These are phyloP conservation scores for Triticum monococcum DNA, from an alignment of 176 grass and related monocot species.

Conservation along the genomic window DNA sequence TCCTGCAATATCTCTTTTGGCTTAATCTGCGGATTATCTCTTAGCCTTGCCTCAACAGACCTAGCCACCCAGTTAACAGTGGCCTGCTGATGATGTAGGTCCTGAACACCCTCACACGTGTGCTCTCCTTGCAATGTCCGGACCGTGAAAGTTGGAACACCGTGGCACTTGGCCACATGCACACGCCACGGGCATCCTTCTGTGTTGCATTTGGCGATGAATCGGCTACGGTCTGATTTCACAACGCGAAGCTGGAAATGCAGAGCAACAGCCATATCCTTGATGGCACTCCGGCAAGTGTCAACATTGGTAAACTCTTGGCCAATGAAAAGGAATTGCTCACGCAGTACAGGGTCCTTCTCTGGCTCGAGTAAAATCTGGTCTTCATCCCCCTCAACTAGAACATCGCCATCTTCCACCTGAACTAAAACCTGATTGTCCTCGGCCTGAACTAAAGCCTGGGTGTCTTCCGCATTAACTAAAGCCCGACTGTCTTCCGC, in stretches of 20 bases:
- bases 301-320: conserved; percentile 94
- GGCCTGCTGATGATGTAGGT: conserved; percentile 93
- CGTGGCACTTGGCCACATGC: conserved; percentile 78
- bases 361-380: conserved; percentile 48
- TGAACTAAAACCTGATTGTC: neutral
- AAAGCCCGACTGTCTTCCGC: conserved; percentile 42
- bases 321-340: conserved; percentile 60
- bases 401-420: neutral
- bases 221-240: conserved; percentile 90
- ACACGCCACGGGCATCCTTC: conserved; percentile 89
- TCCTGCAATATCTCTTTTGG: conserved; percentile 99
- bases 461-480: conserved; percentile 17
- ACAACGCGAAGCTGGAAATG: conserved; percentile 91
- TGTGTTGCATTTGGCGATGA: conserved; percentile 87
- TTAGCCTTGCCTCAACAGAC: conserved; percentile 81
- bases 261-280: conserved; percentile 92
- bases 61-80: conserved; percentile 95
- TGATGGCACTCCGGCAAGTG: conserved; percentile 62
- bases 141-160: conserved; percentile 75
- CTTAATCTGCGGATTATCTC: conserved; percentile 90
- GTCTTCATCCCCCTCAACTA: neutral
- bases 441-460: neutral
- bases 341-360: conserved; percentile 36
- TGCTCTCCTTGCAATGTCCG: conserved; percentile 79
- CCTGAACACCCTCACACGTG: conserved; percentile 76